Evolutionary conservation across 352 stramenopile genomes (phyloP).

Genomic region (Globisporangium spiculum): DNA sequence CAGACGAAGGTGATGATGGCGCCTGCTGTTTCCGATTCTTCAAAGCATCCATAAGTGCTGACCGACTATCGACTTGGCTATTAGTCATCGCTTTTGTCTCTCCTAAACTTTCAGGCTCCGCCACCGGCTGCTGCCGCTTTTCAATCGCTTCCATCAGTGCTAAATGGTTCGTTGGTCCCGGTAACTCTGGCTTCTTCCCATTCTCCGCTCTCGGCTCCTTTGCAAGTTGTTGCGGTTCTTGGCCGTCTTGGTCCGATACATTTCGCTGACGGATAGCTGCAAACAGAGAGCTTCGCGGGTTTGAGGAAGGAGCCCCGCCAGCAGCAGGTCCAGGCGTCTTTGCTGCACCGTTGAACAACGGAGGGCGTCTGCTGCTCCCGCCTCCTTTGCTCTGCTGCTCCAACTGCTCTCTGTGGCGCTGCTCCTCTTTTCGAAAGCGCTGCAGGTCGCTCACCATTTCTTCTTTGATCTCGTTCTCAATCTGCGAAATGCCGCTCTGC

Average conservation of each 20-base stretch:
- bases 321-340: neutral
- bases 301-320: neutral
- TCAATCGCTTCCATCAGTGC: conserved; percentile 19
- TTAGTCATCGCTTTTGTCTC: neutral
- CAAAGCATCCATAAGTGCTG: conserved; percentile 8
- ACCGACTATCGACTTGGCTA: neutral
- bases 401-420: conserved; percentile 29
- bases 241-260: neutral
- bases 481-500: conserved; percentile 46
- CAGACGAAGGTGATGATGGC: neutral
- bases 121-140: conserved; percentile 2
- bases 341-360: conserved; percentile 9
- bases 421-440: conserved; percentile 49
- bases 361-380: conserved; percentile 1
- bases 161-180: neutral
- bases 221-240: neutral
- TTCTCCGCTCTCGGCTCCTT: neutral
- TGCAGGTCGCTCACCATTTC: conserved; percentile 59
- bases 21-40: neutral
- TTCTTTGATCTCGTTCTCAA: conserved; percentile 71
- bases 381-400: conserved; percentile 18
- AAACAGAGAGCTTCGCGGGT: conserved; percentile 26
- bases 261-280: conserved; percentile 28
- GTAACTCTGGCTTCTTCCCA: neutral
- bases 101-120: neutral